Evolutionary conservation across 805 yeast species (phyloP).

Genomic region (Metschnikowia henanensis): DNA sequence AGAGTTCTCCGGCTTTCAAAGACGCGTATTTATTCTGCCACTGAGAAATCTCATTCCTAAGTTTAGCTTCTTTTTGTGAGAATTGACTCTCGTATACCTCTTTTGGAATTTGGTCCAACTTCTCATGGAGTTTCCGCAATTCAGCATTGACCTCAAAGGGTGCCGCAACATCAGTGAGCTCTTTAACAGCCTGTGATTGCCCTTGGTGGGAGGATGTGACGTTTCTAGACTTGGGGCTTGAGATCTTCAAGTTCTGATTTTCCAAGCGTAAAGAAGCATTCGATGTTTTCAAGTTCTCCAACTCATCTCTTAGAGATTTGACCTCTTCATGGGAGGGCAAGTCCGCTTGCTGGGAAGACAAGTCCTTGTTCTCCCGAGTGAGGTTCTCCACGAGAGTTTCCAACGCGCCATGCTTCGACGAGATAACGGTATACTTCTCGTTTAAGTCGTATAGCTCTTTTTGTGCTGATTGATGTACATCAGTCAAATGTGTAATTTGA

Average conservation of each 20-base stretch:
- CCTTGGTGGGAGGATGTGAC: neutral
- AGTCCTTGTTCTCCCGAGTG: conserved; percentile 8
- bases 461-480: conserved; percentile 21
- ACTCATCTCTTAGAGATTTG: conserved; percentile 18
- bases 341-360: neutral
- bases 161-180: neutral
- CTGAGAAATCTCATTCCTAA: conserved; percentile 35
- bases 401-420: conserved; percentile 4
- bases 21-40: conserved; percentile 56
- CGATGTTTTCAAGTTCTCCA: conserved; percentile 29
- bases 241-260: conserved; percentile 35
- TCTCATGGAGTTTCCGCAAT: conserved; percentile 27
- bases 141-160: conserved; percentile 18
- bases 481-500: conserved; percentile 22
- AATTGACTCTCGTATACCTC: conserved; percentile 9
- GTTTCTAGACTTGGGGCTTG: neutral
- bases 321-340: conserved; percentile 8
- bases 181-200: neutral
- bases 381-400: conserved; percentile 6
- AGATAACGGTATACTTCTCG: conserved; percentile 3
- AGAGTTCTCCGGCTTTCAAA: conserved; percentile 36
- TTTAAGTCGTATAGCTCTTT: conserved; percentile 4
- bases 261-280: conserved; percentile 39
- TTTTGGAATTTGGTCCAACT: conserved; percentile 27
- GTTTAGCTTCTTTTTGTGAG: conserved; percentile 13